Base-by-base conservation (phyloP, 116 monocot species). In the Phalaenopsis hybrid region DNA sequence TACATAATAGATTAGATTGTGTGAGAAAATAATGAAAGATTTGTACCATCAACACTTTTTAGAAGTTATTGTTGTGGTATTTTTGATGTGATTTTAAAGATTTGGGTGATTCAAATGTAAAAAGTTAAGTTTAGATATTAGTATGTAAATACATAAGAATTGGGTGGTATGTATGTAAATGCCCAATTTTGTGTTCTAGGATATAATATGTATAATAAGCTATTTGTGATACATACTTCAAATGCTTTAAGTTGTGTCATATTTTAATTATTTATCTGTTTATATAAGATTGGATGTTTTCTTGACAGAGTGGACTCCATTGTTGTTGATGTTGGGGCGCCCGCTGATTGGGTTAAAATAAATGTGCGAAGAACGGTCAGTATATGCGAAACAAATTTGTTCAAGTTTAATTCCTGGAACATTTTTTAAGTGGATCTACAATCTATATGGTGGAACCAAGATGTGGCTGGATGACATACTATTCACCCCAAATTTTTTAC, bases 321-420 rank as follows among this genome's bases (percentile, higher is more conserved):
- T 85, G 88, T 98, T 51, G 87, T 89, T 77, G 98, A 98, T 88
- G 81, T 90, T 28, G 98, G 95, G 44, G 79, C 79, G 28, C 95
- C 93, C 63, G 98, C 98, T 88, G 94, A 98, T 82, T 98, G 98
- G 98, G 98, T 98, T 74, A 98, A 98, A 84, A 90, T 98, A 80
- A 98, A 93, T 87, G 95, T 98, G n/a, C 87, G 87, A 72, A 88
- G 78, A 86, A 95, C 90, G 61, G 98, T 98, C 81, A 92, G 72
- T 72, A 34, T 33, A 33, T 33, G 3, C 2, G n/a, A 8, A 9
- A 63, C 63, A 63, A 63, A 21, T 63, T 63, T 25, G 25, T 6
- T 23, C 6, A 5, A 63, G 21, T 63, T 21, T 21, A 65, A 25
- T 55, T 55, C 55, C 12, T 55, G 55, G 4, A 55, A 55, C 55